phyloP scores from a whole-genome alignment of 352 stramenopile genomes.

The Phytophthora ramorum region DNA sequence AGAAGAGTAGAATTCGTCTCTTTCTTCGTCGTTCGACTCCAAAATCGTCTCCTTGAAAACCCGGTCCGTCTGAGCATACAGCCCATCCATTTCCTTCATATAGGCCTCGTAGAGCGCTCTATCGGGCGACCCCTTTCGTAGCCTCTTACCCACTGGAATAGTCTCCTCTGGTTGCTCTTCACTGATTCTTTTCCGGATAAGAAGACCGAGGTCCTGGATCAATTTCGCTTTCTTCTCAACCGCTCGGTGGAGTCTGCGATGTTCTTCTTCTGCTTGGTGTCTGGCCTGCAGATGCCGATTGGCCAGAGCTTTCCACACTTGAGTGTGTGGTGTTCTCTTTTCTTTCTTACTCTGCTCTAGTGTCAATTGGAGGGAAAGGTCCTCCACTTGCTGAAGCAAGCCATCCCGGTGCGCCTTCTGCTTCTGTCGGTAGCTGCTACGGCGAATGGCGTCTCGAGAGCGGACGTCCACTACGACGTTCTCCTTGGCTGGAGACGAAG shows the following conservation, averaged over 20 bases:
- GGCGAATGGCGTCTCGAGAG: slow-evolving; percentile 25
- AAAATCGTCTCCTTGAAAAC: neutral
- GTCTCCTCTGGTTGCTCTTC: slow-evolving; percentile 16
- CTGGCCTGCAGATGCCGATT: slow-evolving; percentile 25
- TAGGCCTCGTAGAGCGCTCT: slow-evolving; percentile 23
- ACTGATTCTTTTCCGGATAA: slow-evolving; percentile 30
- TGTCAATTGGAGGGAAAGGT: slow-evolving; percentile 15
- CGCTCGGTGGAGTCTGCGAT: slow-evolving; percentile 20
- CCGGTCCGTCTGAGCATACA: neutral
- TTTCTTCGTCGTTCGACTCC: neutral
- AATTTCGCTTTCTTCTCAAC: slow-evolving; percentile 14
- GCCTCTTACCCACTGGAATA: slow-evolving; percentile 1
- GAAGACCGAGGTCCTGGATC: slow-evolving; percentile 14
- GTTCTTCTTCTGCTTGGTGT: slow-evolving; percentile 28
- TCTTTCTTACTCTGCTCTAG: slow-evolving; percentile 15
- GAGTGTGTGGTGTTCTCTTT: neutral
- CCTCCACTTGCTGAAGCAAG: slow-evolving; percentile 14
- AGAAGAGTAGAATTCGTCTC: neutral
- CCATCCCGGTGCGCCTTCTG: slow-evolving; percentile 23
- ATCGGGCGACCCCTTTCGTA: slow-evolving; percentile 16
- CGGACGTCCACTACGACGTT: slow-evolving; percentile 17
- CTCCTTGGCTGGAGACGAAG: neutral
- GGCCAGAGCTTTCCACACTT: slow-evolving; percentile 33
- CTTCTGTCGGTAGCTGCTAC: slow-evolving; percentile 32
- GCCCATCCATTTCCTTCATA: neutral